A percentile compares a stretch with the other conserved stretches of the same genome.
phyloP scores from a whole-genome alignment of 1,284 basidiomycete species.

The Cystodermella granulosa region DNA sequence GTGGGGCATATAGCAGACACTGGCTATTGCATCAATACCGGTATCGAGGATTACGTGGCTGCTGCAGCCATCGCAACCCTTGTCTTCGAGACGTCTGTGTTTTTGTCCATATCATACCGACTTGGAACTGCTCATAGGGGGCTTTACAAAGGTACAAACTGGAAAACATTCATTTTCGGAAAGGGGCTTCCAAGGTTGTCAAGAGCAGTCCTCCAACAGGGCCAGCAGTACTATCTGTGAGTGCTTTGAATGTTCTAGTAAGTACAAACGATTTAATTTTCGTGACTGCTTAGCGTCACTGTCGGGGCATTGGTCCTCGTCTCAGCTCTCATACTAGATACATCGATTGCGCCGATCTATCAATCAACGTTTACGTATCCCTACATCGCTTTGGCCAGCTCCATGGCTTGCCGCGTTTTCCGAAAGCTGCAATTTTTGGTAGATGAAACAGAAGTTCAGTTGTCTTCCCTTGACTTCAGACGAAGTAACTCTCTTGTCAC shows the following conservation, averaged over 20 bases:
- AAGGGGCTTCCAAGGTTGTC: conserved; percentile 8
- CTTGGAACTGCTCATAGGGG: conserved; percentile 6
- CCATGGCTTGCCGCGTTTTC: conserved; percentile 16
- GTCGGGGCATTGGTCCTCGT: conserved; percentile 9
- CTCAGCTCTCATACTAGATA: conserved; percentile 6
- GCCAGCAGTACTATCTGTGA: conserved; percentile 18
- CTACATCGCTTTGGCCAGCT: conserved; percentile 10
- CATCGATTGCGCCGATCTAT: conserved; percentile 9
- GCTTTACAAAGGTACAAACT: conserved; percentile 4
- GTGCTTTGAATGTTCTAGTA: not conserved
- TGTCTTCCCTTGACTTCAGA: no score
- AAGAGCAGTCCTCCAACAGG: conserved; percentile 9
- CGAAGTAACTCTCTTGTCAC: no score
- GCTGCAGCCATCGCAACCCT: conserved; percentile 1
- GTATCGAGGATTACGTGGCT: conserved; percentile 2
- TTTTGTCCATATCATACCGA: conserved; percentile 8
- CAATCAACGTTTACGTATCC: conserved; percentile 11
- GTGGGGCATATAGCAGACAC: conserved; percentile 8
- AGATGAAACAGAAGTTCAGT: conserved; percentile 5
- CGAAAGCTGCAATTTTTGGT: conserved; percentile 12
- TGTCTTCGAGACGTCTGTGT: conserved; percentile 9
- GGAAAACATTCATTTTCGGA: conserved; percentile 8
- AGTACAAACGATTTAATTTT: not conserved
- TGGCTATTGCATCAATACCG: conserved; percentile 11
- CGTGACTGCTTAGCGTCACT: conserved; percentile 4